Base-by-base conservation (phyloP, 257 asterid genomes). In the Thymus quinquecostatus region DNA sequence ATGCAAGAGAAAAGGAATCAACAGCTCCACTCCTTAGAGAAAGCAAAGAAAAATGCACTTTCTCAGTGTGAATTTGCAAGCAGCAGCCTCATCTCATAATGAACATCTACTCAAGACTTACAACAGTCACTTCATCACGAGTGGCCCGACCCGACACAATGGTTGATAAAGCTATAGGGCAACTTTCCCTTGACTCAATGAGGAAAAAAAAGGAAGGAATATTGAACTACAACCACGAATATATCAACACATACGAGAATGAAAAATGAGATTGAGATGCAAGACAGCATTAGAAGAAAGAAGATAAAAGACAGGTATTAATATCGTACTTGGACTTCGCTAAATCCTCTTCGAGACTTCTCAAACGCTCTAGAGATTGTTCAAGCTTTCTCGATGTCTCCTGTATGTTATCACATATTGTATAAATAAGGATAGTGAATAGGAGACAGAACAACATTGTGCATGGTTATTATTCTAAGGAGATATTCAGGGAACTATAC, bases 331-430 rank as follows among this genome's bases (percentile, higher is more conserved):
- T 85, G 44, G 85, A 86, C 80, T 78, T 86, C 14, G 85, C 78
- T 27, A 80, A 61, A 33, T 89, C 97, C 65, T 88, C 99, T 83
- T 89, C 98, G 61, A 91, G 88, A 68, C 45, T 70, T 76, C 84
- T 91, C 73, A 86, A 73, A 60, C 87, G 93, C 76, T 81, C 88
- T 29, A 71, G 56, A 66, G 83, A 78, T 65, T 82, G 86, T 63
- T 89, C 85, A 30, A 81, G 88, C 74, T 80, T 85, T 69, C 66
- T 78, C 48, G 86, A 72, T 2, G 83, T 65, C 54, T 83, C 96
- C 96, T 89, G 73, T 29, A 73, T 60, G 64, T 61, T 32, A 71
- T 40, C 56, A 40, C 48, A 75, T 41, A 43, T 47, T 41, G 21
- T 30, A 43, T 47, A 9, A 43, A 47, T 44, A n/a, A 48, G 41